Evolutionary conservation across 225 moss, liverwort and hornwort genomes (phyloP).

Genomic region (Bryum argenteum): DNA sequence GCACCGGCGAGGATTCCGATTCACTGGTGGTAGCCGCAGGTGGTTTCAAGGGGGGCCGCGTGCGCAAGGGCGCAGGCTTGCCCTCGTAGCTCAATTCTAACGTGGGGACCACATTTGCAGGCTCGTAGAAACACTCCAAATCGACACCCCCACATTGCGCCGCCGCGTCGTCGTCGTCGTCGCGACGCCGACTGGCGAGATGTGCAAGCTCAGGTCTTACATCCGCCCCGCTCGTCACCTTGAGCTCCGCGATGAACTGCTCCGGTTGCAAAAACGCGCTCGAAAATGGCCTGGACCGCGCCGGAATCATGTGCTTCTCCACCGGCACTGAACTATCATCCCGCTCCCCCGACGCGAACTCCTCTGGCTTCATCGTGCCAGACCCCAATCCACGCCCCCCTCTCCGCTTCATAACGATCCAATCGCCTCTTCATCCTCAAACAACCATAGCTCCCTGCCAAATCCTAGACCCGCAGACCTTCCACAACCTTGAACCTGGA

Average conservation of each 20-base stretch:
- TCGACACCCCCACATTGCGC: constrained; percentile 1
- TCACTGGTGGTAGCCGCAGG: constrained; percentile 6
- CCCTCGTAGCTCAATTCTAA: constrained; percentile 34
- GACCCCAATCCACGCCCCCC: neutral
- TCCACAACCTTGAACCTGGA: too few species aligned
- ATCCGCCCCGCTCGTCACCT: constrained; percentile 19
- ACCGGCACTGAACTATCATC: neutral
- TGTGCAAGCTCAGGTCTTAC: neutral
- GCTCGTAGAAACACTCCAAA: constrained; percentile 33
- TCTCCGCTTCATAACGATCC: constrained; percentile 20
- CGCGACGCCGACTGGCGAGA: constrained; percentile 12
- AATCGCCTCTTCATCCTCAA: neutral
- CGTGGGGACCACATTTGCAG: constrained; percentile 29
- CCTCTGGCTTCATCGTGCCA: constrained; percentile 37
- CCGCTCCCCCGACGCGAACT: constrained; percentile 29
- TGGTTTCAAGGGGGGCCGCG: neutral
- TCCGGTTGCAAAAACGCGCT: constrained; percentile 43
- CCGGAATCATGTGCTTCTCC: constrained; percentile 24
- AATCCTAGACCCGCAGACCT: too few species aligned
- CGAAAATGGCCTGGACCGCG: constrained; percentile 4
- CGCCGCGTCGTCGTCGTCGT: neutral
- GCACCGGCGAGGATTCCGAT: neutral
- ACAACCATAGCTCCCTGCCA: neutral
- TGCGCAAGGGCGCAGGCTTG: constrained; percentile 41
- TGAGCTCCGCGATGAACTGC: constrained; percentile 36